Conservation (phyloP, 805 yeast genomes). For the Nematodospora valgi region DNA sequence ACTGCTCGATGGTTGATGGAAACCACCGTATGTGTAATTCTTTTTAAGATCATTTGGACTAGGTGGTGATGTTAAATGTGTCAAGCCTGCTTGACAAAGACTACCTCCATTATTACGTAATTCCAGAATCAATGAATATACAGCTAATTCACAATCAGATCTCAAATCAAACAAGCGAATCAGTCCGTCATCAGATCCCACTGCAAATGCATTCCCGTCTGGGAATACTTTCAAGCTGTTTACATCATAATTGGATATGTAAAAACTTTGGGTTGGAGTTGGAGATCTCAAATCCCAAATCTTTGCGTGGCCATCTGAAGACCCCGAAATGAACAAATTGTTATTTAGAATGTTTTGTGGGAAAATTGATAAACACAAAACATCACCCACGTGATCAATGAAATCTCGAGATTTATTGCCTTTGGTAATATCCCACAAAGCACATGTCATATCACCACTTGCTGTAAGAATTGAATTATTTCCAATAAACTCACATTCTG, state of each 20-base stretch:
- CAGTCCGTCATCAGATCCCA: constrained; percentile 79
- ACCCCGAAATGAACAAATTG: constrained; percentile 52
- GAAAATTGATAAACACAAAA: constrained; percentile 42
- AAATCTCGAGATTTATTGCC: constrained; percentile 53
- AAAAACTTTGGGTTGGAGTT: constrained; percentile 47
- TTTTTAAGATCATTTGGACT: constrained; percentile 2
- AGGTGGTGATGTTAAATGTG: background rate
- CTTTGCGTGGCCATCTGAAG: constrained; percentile 66
- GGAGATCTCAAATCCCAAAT: constrained; percentile 63
- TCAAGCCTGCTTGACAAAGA: no score
- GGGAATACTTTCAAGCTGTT: constrained; percentile 60
- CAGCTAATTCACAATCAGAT: constrained; percentile 64
- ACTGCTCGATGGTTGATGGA: constrained; percentile 3
- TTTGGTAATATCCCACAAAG: constrained; percentile 73
- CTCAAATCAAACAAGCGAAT: constrained; percentile 72
- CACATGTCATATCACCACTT: constrained; percentile 80
- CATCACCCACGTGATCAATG: constrained; percentile 71
- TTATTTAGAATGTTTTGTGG: constrained; percentile 16
- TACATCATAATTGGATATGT: constrained; percentile 61
- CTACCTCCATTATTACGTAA: constrained; percentile 6
- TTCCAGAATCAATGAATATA: constrained; percentile 30
- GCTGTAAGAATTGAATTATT: constrained; percentile 59
- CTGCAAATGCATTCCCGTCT: constrained; percentile 63
- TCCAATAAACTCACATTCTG: constrained; percentile 66
- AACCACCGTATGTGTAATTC: no score